Evolutionary conservation across 2,329 filamentous ascomycete genomes (phyloP).

Genomic region (Conoideocrella luteorostrata): DNA sequence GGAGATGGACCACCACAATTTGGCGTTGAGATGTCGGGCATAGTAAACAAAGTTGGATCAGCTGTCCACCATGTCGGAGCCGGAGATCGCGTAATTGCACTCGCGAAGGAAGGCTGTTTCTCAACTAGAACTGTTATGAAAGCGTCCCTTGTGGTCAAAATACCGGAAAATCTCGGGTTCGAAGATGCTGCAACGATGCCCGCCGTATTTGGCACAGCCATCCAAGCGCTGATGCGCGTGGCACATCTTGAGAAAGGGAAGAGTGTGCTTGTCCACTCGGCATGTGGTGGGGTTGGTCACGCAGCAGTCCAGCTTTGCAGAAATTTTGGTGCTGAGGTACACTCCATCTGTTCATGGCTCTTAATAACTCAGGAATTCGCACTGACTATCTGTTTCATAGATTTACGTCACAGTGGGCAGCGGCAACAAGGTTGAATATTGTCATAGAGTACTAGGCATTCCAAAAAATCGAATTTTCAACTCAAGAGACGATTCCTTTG

Average conservation of each 20-base stretch:
- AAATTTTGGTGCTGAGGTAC: too few species aligned
- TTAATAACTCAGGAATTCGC: too few species aligned
- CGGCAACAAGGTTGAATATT: too few species aligned
- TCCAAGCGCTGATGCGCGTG: conserved; percentile 10
- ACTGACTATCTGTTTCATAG: too few species aligned
- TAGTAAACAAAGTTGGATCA: conserved; percentile 13
- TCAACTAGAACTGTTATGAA: background rate
- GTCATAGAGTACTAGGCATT: too few species aligned
- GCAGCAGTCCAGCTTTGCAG: conserved; percentile 21
- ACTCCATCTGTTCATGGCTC: too few species aligned
- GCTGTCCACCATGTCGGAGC: conserved; percentile 13
- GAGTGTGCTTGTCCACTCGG: conserved; percentile 25
- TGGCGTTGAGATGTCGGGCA: conserved; percentile 23
- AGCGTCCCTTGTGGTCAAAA: background rate
- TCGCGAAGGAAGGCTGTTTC: background rate
- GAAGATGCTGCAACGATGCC: conserved; percentile 28
- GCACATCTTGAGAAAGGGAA: conserved; percentile 13
- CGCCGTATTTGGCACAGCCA: conserved; percentile 24
- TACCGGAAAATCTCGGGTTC: conserved; percentile 19
- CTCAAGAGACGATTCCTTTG: conserved; percentile 24
- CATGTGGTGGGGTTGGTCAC: conserved; percentile 23
- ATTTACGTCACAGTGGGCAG: too few species aligned
- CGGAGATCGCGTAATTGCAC: conserved; percentile 27
- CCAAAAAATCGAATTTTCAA: conserved; percentile 27
- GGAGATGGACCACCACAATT: conserved; percentile 11